Conservation (phyloP, 2,329 filamentous ascomycete genomes). For the Sporothrix brunneoviolacea region DNA sequence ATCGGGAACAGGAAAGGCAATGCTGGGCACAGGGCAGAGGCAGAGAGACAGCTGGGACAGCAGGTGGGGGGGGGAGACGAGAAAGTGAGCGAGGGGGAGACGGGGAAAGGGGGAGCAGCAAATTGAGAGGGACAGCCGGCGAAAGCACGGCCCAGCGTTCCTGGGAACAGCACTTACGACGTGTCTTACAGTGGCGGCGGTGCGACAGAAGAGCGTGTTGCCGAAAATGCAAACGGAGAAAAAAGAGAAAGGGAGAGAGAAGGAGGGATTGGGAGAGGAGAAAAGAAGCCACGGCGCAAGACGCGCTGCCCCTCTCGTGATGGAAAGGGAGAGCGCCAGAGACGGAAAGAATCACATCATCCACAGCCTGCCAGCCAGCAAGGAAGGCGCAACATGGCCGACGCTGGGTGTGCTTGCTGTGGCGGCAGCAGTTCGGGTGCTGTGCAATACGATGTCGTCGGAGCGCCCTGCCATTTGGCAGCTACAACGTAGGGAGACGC, state of each 20-base stretch:
- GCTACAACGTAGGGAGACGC: too few species aligned
- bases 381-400: conserved; percentile 3
- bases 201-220: background rate
- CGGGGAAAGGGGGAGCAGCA: too few species aligned
- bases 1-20: background rate
- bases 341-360: conserved; percentile 4
- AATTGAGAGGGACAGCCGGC: too few species aligned
- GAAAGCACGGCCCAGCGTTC: background rate
- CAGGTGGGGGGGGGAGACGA: background rate
- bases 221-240: background rate
- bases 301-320: background rate
- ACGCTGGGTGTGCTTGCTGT: too few species aligned
- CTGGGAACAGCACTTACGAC: background rate
- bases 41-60: background rate
- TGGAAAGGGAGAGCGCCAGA: conserved; percentile 3
- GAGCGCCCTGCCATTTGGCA: too few species aligned
- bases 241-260: background rate
- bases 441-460: too few species aligned
- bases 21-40: background rate
- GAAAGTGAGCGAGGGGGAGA: background rate
- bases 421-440: too few species aligned
- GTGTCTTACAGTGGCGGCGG: too few species aligned
- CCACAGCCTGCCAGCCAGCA: background rate
- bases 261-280: background rate
- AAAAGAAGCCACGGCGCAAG: background rate